Evolutionary conservation across 805 yeast species (phyloP), one percentile per base, ranked within the genome.

Genomic region (Starmerella bombi): DNA sequence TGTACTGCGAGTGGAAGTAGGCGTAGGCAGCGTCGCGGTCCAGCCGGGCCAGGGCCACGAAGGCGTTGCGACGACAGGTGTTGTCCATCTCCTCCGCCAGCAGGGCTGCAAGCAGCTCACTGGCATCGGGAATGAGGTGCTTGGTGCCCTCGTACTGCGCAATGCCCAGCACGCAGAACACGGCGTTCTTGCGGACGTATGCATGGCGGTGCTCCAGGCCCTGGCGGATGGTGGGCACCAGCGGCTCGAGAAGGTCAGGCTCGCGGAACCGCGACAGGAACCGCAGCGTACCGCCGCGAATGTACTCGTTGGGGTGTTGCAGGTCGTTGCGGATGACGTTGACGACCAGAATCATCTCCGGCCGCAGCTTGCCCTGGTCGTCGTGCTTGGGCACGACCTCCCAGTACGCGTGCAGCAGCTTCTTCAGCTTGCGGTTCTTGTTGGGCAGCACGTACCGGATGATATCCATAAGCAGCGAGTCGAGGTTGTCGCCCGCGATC

Each of bases 361-460:
- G 97, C 64, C 83, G 83, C 70, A 93, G 73, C 60, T 83, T 84
- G 3, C 97, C 97, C 39, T 80, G 80, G 28, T 70, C 67, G 53
- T 84, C 93, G 50, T 80, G 67, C 63, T 93, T 93, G 41, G 94
- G 93, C 58, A 94, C 93, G 42, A 88, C 83, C 62, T 91, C 99
- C 97, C 97, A 91, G 67, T 91, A 91, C 55, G 84, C 82, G 57
- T 88, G 91, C 49, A 93, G 68, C 58, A 91, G 69, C 62, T 86
- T 91, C 70, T 91, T 91, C 62, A 93, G 74, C 54, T 77, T 81
- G 63, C 91, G 93, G 63, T 78, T 75, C 56, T 71, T 81, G 15
- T 94, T 82, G 14, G 99, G 98, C 96, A 91, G 85, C 43, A 93
- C 88, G 56, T 83, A 93, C 57, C 98, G 77, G 56, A 91, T 88